Base-by-base conservation (phyloP, 805 yeast species). In the Priceomyces medius region DNA sequence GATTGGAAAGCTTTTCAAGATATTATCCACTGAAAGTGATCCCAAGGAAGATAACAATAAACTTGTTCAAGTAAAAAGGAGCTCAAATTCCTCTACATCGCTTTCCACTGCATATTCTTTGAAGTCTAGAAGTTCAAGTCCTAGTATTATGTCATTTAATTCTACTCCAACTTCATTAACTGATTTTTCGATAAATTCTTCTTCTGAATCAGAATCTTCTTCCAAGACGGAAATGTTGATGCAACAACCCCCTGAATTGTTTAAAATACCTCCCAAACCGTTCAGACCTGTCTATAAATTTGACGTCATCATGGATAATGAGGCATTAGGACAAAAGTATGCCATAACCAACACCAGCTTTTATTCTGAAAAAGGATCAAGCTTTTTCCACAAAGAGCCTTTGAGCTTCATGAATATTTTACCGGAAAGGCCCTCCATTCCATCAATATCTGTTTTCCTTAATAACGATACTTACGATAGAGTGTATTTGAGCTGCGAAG, bases 281-380 rank as follows among this genome's bases (percentile, higher is more conserved):
- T 55, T 63, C 20, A 53, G 76, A 29, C 80, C 78, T n/a, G 48
- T 63, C 18, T 73, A 63, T 53, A 73, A 63, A 49, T 76, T 75
- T 53, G 77, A 74, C 28, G 53, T 77, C 27, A 61, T 67, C 3
- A 53, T 70, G 41, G 73, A 74, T 41, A 72, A 70, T 38, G 73
- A 68, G 10, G 49, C 73, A 3, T 51, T 67, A 14, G 66, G 68
- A 31, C 63, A 56, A 6, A 66, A 66, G 43, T 57, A 35, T 35
- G 35, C 42, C 27, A 42, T 62, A 42, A 54, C 60, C 46, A 48
- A 47, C 39, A 46, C 45, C 19, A 31, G 29, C 18, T 44, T 38
- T 32, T 45, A 31, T 31, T 26, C 24, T 7, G 20, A 33, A n/a
- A 40, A 28, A 16, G 20, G 31, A 28, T 37, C 38, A 35, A 12